phyloP scores from a whole-genome alignment of 83 land plant species.

The Thuja plicata region DNA sequence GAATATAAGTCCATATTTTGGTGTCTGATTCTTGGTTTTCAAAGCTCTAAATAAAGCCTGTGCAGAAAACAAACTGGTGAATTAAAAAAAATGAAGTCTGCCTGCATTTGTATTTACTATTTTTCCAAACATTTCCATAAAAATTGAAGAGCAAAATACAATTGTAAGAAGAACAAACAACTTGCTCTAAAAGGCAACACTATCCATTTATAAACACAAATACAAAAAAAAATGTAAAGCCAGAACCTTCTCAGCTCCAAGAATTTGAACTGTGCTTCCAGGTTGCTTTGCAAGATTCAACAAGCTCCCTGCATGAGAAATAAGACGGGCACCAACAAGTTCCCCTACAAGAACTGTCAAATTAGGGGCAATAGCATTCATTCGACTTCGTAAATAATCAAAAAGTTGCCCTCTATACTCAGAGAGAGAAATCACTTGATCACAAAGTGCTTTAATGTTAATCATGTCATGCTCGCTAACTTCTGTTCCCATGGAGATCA shows the following conservation, averaged over 20 bases:
- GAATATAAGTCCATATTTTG: slow-evolving; percentile 93
- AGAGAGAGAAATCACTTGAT: slow-evolving; percentile 84
- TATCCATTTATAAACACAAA: not conserved
- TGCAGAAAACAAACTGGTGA: no score
- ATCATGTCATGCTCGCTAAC: slow-evolving; percentile 84
- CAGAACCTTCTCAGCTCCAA: slow-evolving; percentile 88
- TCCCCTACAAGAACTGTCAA: slow-evolving; percentile 95
- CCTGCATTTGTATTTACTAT: no score
- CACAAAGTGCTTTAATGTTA: slow-evolving; percentile 90
- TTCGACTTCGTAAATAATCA: slow-evolving; percentile 85
- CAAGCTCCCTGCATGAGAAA: slow-evolving; percentile 97
- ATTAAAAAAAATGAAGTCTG: no score
- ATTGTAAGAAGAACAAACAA: no score
- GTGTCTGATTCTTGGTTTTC: slow-evolving; percentile 93
- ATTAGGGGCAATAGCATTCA: slow-evolving; percentile 99
- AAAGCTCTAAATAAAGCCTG: slow-evolving; percentile 92
- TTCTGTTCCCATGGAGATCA: slow-evolving; percentile 98
- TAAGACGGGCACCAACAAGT: slow-evolving; percentile 96
- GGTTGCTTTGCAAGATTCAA: slow-evolving; percentile 92
- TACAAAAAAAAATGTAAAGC: not conserved
- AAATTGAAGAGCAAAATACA: no score
- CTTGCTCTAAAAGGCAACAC: no score
- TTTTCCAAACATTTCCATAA: no score
- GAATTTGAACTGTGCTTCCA: slow-evolving; percentile 91
- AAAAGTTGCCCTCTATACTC: slow-evolving; percentile 93